Evolutionary conservation across 2,329 filamentous ascomycete species (phyloP).

Genomic region (Calycina marina): DNA sequence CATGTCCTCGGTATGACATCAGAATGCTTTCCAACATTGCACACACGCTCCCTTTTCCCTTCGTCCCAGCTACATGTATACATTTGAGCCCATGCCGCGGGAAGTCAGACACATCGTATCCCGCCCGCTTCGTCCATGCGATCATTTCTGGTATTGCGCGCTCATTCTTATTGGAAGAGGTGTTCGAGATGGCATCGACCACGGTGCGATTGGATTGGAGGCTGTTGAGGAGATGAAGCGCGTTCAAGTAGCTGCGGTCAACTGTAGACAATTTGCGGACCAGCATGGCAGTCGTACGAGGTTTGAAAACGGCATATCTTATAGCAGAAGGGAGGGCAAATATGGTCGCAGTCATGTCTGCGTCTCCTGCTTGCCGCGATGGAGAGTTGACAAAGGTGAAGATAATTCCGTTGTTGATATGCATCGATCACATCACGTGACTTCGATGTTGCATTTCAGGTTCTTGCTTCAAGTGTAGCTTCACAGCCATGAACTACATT

Average conservation of each 20-base stretch:
- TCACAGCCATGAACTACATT: no score
- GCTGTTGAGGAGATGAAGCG: slow-evolving; percentile 12
- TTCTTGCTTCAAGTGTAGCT: no score
- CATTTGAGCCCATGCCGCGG: slow-evolving; percentile 19
- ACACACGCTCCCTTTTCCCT: slow-evolving; percentile 65
- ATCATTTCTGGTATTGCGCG: slow-evolving; percentile 23
- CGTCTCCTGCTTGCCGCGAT: no score
- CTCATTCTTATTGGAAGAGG: slow-evolving; percentile 11
- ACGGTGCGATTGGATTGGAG: slow-evolving; percentile 18
- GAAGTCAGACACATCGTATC: slow-evolving; percentile 14
- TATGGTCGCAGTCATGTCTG: no score
- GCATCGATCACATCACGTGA: no score
- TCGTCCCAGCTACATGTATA: slow-evolving; percentile 84
- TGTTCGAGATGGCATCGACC: slow-evolving; percentile 9
- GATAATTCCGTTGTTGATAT: no score
- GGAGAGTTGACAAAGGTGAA: no score
- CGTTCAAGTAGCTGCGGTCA: slow-evolving; percentile 13
- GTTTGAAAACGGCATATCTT: no score
- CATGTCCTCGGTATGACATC: slow-evolving; percentile 29
- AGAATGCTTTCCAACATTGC: slow-evolving; percentile 54
- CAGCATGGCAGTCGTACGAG: no score
- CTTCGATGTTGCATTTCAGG: no score
- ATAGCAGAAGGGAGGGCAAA: no score
- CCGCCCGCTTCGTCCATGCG: slow-evolving; percentile 19
- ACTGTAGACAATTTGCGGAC: no score